These are phyloP conservation scores for Madurella mycetomatis DNA, from an alignment of 2,329 filamentous ascomycete genomes.

Conservation along the genomic window DNA sequence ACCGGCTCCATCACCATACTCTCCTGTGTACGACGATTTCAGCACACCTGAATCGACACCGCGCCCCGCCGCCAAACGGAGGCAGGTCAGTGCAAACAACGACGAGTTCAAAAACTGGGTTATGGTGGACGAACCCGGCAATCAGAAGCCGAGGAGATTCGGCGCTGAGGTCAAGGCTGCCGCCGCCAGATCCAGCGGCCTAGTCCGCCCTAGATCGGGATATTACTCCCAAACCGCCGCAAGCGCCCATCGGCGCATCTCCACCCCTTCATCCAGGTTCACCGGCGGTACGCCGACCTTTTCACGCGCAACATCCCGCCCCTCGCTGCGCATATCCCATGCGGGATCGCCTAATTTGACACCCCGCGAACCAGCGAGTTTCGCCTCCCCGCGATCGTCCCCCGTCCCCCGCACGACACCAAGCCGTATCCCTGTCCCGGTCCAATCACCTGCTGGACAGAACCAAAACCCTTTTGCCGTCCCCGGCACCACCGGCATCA, in stretches of 20 bases:
- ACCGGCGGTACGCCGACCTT: slow-evolving; percentile 24
- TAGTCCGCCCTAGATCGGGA: slow-evolving; percentile 10
- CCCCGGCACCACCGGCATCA: slow-evolving; percentile 6
- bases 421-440: slow-evolving; percentile 42
- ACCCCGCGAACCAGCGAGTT: slow-evolving; percentile 47
- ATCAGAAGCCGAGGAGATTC: slow-evolving; percentile 25
- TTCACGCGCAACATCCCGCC: slow-evolving; percentile 12
- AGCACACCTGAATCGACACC: slow-evolving; percentile 40
- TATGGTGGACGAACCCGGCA: slow-evolving; percentile 49
- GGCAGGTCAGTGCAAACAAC: slow-evolving; percentile 47
- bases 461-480: slow-evolving; percentile 19
- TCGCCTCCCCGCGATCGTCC: slow-evolving; percentile 45
- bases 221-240: slow-evolving; percentile 21
- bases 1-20: slow-evolving; percentile 30
- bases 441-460: slow-evolving; percentile 15
- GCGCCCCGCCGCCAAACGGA: slow-evolving; percentile 47
- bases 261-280: slow-evolving; percentile 37
- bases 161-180: slow-evolving; percentile 20
- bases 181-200: slow-evolving; percentile 13
- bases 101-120: slow-evolving; percentile 69
- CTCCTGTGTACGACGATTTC: slow-evolving; percentile 30
- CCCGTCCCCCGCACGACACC: slow-evolving; percentile 34
- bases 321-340: slow-evolving; percentile 39
- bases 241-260: slow-evolving; percentile 40
- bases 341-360: slow-evolving; percentile 42